These are phyloP conservation scores for Beverwykella pulmonaria DNA, from an alignment of 495 filamentous ascomycete species.

Conservation along the genomic window DNA sequence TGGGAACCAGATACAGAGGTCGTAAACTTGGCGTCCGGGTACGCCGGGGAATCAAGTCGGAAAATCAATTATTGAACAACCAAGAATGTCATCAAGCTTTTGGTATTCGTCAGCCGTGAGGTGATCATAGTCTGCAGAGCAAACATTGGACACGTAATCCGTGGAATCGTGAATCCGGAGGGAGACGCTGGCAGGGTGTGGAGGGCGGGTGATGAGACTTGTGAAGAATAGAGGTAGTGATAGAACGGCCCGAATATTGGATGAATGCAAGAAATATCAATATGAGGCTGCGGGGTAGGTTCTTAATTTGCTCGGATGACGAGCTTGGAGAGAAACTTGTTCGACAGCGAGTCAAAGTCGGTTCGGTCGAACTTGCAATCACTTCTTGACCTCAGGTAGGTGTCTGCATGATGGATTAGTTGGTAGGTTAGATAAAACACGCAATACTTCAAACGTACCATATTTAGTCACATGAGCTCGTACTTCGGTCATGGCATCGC, in stretches of 20 bases:
- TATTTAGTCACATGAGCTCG: slow-evolving; percentile 84
- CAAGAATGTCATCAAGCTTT: slow-evolving; percentile 35
- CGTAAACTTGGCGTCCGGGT: slow-evolving; percentile 33
- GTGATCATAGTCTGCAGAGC: slow-evolving; percentile 27
- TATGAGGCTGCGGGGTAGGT: slow-evolving; percentile 2
- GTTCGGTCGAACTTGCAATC: slow-evolving; percentile 78
- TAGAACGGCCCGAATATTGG: slow-evolving; percentile 3
- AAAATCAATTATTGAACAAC: slow-evolving; percentile 14
- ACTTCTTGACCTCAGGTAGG: slow-evolving; percentile 60
- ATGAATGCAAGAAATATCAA: slow-evolving; percentile 1
- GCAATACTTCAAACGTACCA: slow-evolving; percentile 60
- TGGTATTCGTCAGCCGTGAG: slow-evolving; percentile 32
- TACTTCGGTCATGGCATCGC: slow-evolving; percentile 92
- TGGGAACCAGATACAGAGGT: slow-evolving; percentile 24
- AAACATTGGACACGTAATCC: slow-evolving; percentile 31
- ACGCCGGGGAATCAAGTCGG: slow-evolving; percentile 37
- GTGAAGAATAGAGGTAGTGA: slow-evolving; percentile 8
- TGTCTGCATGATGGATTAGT: slow-evolving; percentile 50
- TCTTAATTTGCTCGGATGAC: slow-evolving; percentile 86
- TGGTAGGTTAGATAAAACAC: slow-evolving; percentile 16
- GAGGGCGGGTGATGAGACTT: slow-evolving; percentile 24
- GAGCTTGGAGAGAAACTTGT: slow-evolving; percentile 91
- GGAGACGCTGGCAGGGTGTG: slow-evolving; percentile 8
- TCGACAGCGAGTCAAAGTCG: slow-evolving; percentile 90
- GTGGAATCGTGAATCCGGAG: slow-evolving; percentile 31